Percentiles rank a stretch among this genome's conserved stretches.
phyloP scores from a whole-genome alignment of 116 monocot species.

The Iris pallida region DNA sequence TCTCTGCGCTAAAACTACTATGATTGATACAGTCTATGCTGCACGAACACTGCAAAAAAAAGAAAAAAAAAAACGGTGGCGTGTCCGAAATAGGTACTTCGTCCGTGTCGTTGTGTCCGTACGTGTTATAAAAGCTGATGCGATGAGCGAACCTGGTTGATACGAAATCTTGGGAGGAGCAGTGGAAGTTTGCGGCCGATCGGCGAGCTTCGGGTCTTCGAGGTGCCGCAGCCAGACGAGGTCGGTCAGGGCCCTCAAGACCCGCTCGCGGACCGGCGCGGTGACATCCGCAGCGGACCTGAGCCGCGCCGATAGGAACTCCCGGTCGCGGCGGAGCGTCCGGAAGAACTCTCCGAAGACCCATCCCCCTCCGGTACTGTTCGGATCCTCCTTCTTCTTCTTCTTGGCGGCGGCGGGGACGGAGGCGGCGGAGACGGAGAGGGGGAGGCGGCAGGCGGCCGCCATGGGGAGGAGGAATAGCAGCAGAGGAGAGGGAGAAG shows the following conservation, averaged over 20 bases:
- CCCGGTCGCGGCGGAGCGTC: conserved; percentile 37
- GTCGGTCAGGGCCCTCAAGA: conserved; percentile 33
- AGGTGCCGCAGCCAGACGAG: conserved; percentile 79
- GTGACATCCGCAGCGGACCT: conserved; percentile 16
- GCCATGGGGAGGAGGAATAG: too few relatives aligned
- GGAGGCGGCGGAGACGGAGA: too few relatives aligned
- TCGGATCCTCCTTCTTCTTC: too few relatives aligned
- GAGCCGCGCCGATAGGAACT: conserved; percentile 31
- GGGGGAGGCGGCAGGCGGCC: too few relatives aligned
- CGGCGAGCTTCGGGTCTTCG: conserved; percentile 25
- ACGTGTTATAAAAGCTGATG: not conserved
- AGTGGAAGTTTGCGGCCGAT: not conserved
- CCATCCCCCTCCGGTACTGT: too few relatives aligned
- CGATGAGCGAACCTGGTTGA: conserved; percentile 32
- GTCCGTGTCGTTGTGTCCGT: not conserved
- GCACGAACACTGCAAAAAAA: not conserved
- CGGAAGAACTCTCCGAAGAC: conserved; percentile 12
- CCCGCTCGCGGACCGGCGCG: not conserved
- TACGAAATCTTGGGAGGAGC: conserved; percentile 40
- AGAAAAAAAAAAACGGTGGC: not conserved
- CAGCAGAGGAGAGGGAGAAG: too few relatives aligned
- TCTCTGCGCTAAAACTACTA: not conserved
- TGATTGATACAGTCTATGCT: not conserved
- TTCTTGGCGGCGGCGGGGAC: too few relatives aligned
- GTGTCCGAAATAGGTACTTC: not conserved